Evolutionary conservation across 306 rosid species (phyloP).

Genomic region (Prunus dulcis): DNA sequence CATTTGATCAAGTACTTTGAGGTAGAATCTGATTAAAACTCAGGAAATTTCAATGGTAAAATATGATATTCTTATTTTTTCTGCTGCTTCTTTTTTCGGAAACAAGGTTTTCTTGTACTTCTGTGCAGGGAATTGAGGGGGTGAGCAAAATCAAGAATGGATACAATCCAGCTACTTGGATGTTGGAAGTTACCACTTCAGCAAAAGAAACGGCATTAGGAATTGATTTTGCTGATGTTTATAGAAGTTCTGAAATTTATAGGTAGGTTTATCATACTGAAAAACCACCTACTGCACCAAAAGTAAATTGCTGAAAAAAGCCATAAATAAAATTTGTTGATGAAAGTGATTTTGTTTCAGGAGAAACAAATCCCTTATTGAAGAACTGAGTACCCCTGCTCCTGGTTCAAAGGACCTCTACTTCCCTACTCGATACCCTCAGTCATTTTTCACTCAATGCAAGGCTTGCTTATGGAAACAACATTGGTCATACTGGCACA

Average conservation of each 20-base stretch:
- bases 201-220: constrained; percentile 8
- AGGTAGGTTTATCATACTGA: neutral
- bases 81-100: too few relatives aligned
- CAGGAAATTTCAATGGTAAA: neutral
- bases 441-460: constrained; percentile 44
- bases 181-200: constrained; percentile 17
- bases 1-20: constrained; percentile 18
- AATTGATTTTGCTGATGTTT: constrained; percentile 14
- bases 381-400: constrained; percentile 44
- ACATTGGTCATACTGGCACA: constrained; percentile 64
- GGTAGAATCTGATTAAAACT: neutral
- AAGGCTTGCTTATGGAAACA: constrained; percentile 63
- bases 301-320: too few relatives aligned
- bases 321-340: too few relatives aligned
- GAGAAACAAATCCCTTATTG: constrained; percentile 44
- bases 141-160: constrained; percentile 14
- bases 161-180: constrained; percentile 23
- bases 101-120: neutral
- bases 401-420: constrained; percentile 50
- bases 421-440: constrained; percentile 42
- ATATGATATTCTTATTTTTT: neutral
- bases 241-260: constrained; percentile 12
- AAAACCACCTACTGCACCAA: too few relatives aligned
- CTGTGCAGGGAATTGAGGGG: neutral
- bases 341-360: constrained; percentile 28